A percentile compares a stretch with the other conserved stretches of the same genome.
phyloP scores from a whole-genome alignment of 2,329 filamentous ascomycete genomes.

The Ophiognomonia clavigignenti-juglandacearum region DNA sequence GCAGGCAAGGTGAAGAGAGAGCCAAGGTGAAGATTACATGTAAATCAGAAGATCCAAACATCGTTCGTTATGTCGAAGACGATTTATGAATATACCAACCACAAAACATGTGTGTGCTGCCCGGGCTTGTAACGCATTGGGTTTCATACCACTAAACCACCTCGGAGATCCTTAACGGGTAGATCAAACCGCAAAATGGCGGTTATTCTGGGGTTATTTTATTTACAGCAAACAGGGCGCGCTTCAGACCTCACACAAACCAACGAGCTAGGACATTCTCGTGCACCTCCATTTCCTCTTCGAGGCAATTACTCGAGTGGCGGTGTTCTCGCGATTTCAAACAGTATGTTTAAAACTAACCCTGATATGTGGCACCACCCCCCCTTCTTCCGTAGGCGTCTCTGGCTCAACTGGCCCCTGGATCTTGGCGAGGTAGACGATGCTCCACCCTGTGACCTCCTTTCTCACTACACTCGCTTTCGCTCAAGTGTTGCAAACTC shows the following conservation, averaged over 20 bases:
- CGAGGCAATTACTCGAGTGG: too few species aligned
- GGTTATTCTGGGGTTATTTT: background rate
- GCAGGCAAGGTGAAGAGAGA: background rate
- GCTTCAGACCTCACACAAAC: background rate
- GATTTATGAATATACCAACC: too few species aligned
- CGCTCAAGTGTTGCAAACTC: too few species aligned
- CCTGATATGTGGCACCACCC: too few species aligned
- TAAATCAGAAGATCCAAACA: background rate
- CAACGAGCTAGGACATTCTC: too few species aligned
- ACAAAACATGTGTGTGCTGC: background rate
- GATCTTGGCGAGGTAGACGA: background rate
- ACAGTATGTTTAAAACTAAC: too few species aligned
- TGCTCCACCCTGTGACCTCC: too few species aligned
- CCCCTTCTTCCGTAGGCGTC: too few species aligned
- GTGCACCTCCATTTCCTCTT: too few species aligned
- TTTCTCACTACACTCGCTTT: too few species aligned
- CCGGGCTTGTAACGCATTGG: conserved; percentile 1
- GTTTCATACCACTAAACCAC: background rate
- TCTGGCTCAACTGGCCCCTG: background rate
- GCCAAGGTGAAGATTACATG: background rate
- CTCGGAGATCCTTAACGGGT: background rate
- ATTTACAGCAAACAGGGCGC: background rate
- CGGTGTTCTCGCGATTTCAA: too few species aligned
- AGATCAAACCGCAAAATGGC: background rate
- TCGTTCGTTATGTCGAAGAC: too few species aligned